These are phyloP conservation scores for Olyra latifolia DNA, from an alignment of 176 grass and related monocot genomes.

Conservation along the genomic window DNA sequence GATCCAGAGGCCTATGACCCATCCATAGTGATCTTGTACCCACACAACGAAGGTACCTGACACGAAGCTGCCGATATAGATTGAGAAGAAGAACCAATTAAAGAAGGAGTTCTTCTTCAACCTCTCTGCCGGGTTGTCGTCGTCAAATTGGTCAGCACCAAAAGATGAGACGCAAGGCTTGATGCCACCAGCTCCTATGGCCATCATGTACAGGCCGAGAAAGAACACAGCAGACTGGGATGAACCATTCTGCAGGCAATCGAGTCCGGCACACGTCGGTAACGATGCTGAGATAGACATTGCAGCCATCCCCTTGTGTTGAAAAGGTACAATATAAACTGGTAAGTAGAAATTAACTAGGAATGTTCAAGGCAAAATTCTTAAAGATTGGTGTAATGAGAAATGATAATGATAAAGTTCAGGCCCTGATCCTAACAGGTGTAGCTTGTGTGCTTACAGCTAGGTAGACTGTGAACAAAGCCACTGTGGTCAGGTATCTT, in stretches of 20 bases:
- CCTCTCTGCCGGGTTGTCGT: conserved; percentile 43
- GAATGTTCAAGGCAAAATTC: background rate
- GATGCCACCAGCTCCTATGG: conserved; percentile 67
- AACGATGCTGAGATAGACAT: conserved; percentile 77
- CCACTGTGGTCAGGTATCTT: conserved; percentile 59
- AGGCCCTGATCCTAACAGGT: background rate
- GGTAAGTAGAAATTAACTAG: conserved; percentile 1
- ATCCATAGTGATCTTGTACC: conserved; percentile 80
- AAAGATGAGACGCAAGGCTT: conserved; percentile 81
- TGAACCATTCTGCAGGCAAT: conserved; percentile 32
- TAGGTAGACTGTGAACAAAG: conserved; percentile 59
- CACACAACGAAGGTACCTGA: conserved; percentile 69
- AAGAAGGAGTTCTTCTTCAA: conserved; percentile 66
- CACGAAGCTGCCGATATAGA: conserved; percentile 73
- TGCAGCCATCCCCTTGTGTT: conserved; percentile 62
- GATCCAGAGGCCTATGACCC: conserved; percentile 71
- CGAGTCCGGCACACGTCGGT: conserved; percentile 17
- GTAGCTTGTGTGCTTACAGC: conserved; percentile 46
- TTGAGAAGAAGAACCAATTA: conserved; percentile 88
- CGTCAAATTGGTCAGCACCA: conserved; percentile 81
- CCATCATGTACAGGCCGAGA: conserved; percentile 71
- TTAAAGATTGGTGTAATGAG: background rate
- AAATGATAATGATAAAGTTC: background rate
- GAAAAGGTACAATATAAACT: conserved; percentile 21
- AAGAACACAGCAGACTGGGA: conserved; percentile 49